phyloP scores from a whole-genome alignment of 2,329 filamentous ascomycete species.

The Ophiostoma fasciatum region DNA sequence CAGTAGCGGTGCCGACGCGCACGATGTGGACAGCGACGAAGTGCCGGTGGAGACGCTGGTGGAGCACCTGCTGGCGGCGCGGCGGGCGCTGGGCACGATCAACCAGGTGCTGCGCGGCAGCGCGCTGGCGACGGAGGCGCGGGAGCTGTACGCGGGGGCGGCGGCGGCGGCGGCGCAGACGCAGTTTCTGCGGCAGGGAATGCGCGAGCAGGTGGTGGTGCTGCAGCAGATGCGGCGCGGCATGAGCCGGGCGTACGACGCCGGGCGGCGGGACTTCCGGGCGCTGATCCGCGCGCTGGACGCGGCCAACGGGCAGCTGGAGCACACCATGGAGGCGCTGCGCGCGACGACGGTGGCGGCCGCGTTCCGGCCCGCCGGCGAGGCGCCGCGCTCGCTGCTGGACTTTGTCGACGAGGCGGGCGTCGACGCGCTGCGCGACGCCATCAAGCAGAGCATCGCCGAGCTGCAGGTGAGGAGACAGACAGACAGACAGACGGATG shows the following conservation, averaged over 20 bases:
- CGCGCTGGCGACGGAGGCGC: slow-evolving; percentile 65
- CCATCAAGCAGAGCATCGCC: slow-evolving; percentile 55
- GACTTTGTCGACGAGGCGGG: slow-evolving; percentile 65
- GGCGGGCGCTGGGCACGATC: slow-evolving; percentile 75
- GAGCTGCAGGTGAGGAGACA: slow-evolving; percentile 42
- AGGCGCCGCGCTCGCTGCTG: slow-evolving; percentile 47
- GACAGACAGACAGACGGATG: not conserved
- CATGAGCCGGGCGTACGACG: slow-evolving; percentile 40
- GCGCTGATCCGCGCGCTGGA: slow-evolving; percentile 51
- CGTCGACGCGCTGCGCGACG: slow-evolving; percentile 49
- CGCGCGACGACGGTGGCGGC: slow-evolving; percentile 48
- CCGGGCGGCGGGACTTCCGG: slow-evolving; percentile 44
- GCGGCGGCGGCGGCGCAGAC: slow-evolving; percentile 58
- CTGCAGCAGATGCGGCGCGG: slow-evolving; percentile 35
- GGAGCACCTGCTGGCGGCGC: slow-evolving; percentile 70
- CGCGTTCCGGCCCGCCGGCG: slow-evolving; percentile 43
- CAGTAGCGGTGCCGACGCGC: not conserved
- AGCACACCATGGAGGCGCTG: slow-evolving; percentile 51
- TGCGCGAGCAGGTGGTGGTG: slow-evolving; percentile 39
- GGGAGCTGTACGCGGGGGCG: slow-evolving; percentile 62
- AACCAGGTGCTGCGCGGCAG: slow-evolving; percentile 72
- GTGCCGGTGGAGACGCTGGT: slow-evolving; percentile 62
- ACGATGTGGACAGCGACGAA: slow-evolving; percentile 15
- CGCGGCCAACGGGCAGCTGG: slow-evolving; percentile 46
- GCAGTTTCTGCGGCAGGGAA: slow-evolving; percentile 48